These are phyloP conservation scores for Penicillium bovifimosum DNA, from an alignment of 495 filamentous ascomycete genomes.

Conservation along the genomic window DNA sequence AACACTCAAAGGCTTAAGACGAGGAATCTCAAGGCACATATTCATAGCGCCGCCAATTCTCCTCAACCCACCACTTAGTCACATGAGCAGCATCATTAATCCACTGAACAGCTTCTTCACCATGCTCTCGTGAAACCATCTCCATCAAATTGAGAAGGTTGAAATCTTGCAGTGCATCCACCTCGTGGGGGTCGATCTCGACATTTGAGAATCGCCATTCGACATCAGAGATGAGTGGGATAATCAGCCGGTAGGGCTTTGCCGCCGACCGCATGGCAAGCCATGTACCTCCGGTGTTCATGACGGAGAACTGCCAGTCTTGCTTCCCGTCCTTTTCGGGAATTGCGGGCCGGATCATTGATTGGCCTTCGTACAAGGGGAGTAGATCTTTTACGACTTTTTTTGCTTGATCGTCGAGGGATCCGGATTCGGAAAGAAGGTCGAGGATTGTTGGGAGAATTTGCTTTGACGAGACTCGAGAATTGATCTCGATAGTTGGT, in stretches of 20 bases:
- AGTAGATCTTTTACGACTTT: constrained; percentile 31
- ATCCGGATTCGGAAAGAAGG: constrained; percentile 31
- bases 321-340: constrained; percentile 16
- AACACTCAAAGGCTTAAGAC: too few relatives aligned
- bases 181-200: constrained; percentile 31
- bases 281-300: constrained; percentile 38
- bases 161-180: constrained; percentile 25
- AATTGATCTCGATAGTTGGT: constrained; percentile 30
- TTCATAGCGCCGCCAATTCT: constrained; percentile 32
- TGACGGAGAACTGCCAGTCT: constrained; percentile 41
- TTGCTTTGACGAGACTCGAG: constrained; percentile 30
- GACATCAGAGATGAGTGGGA: constrained; percentile 34
- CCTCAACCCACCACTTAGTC: constrained; percentile 32
- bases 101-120: constrained; percentile 35
- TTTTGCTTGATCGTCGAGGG: constrained; percentile 20
- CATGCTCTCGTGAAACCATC: constrained; percentile 20
- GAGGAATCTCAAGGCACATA: constrained; percentile 11
- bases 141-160: constrained; percentile 18
- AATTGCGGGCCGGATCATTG: constrained; percentile 31
- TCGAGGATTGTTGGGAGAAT: constrained; percentile 43
- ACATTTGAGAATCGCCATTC: constrained; percentile 36
- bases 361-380: constrained; percentile 42
- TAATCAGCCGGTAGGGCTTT: constrained; percentile 32
- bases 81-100: constrained; percentile 34
- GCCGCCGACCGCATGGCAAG: constrained; percentile 26